Evolutionary conservation across 2,329 filamentous ascomycete species (phyloP).

Genomic region (Trichoderma sp.): DNA sequence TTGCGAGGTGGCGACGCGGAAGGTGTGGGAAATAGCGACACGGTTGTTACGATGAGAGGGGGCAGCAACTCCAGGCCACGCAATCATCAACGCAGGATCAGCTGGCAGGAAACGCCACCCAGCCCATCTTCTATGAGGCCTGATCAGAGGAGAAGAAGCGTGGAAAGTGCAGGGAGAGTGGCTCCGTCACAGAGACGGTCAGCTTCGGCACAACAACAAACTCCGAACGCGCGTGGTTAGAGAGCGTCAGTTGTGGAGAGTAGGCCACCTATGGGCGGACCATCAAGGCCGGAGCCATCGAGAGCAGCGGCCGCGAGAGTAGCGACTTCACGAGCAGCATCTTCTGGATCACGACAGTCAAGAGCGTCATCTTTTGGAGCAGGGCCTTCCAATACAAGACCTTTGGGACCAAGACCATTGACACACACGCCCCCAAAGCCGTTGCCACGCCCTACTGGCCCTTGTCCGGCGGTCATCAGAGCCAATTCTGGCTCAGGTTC

Average conservation of each 20-base stretch:
- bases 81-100: neutral
- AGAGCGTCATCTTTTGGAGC: neutral
- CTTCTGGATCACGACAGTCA: neutral
- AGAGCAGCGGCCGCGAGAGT: neutral
- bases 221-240: conserved; percentile 1
- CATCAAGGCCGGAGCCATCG: neutral
- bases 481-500: neutral
- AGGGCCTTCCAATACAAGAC: neutral
- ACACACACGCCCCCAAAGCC: neutral
- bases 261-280: neutral
- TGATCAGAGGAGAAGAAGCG: neutral
- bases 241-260: conserved; percentile 8
- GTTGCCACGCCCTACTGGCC: neutral
- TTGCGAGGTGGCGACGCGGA: neutral
- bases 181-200: neutral
- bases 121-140: neutral
- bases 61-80: neutral
- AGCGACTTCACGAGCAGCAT: neutral
- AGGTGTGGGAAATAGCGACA: neutral
- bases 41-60: conserved; percentile 17
- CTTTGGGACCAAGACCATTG: neutral
- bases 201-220: neutral
- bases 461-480: neutral
- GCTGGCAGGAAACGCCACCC: neutral
- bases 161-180: neutral